Evolutionary conservation across 2,329 filamentous ascomycete genomes (phyloP), one percentile per base, ranked within the genome.

Genomic region (Aspergillus sp.): DNA sequence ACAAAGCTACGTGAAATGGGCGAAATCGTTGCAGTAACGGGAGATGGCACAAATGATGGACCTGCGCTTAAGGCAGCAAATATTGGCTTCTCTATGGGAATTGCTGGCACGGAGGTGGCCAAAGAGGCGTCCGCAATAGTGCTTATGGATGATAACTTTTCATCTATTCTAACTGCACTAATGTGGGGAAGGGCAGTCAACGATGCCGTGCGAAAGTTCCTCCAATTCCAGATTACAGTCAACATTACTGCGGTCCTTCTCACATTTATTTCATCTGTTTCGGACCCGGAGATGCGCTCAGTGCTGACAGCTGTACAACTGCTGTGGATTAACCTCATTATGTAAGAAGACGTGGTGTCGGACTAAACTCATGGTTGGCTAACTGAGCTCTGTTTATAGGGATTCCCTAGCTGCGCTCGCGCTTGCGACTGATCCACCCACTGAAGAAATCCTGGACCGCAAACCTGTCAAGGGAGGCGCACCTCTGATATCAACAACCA

Each of bases 251-350:
- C 92, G 25, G 92, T 96, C 45, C 78, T 91, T 28, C 82, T 96
- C 52, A 94, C 92, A 0, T 96, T 96, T 72, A 87, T 96, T 61
- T 92, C 91, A 17, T 90, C 92, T 34, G 90, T 96, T 9, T 86
- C 92, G 83, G 74, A 71, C 73, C 0, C 79, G 85, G 5, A 87
- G 92, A 75, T 75, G 81, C 53, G 91, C 90, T 49, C 63, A 13
- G 92, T 96, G 23, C 81, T 96, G 56, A 94, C 89, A 1, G 92
- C 92, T 9, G 92, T 96, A 15, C 92, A 96, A 76, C 85, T 96
- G 69, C 86, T 96, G 17, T 96, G 92, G 92, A 91, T 96, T 70
- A 96, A 96, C 73, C 82, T 96, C 67, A 96, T 96, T 80, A 96
- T 96, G 31, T 38, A 38, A 38, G 31, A 19, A 19, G 8, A 8